Evolutionary conservation across 2,329 filamentous ascomycete species (phyloP).

Genomic region (Xylogone sp.): DNA sequence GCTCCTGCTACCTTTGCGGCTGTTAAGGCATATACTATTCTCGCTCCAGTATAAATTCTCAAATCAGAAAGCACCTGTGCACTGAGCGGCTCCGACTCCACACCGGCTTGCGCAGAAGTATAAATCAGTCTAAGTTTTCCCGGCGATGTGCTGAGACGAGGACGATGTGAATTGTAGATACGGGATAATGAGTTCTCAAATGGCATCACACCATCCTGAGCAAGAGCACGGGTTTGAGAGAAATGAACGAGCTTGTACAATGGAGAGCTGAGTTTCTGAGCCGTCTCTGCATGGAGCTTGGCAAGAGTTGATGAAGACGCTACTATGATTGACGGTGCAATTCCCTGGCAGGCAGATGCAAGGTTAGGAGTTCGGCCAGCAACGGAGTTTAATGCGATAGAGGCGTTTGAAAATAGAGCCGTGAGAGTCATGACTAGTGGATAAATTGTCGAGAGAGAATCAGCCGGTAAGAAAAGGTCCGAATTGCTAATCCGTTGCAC

Average conservation of each 20-base stretch:
- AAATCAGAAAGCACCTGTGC: slow-evolving; percentile 73
- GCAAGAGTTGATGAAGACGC: slow-evolving; percentile 71
- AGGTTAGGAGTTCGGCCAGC: slow-evolving; percentile 71
- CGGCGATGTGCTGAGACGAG: slow-evolving; percentile 55
- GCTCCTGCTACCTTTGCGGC: slow-evolving; percentile 82
- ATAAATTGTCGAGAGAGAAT: slow-evolving; percentile 76
- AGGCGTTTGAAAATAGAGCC: slow-evolving; percentile 80
- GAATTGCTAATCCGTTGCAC: slow-evolving; percentile 67
- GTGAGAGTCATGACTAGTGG: slow-evolving; percentile 75
- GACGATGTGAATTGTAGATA: slow-evolving; percentile 56
- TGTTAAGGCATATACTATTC: slow-evolving; percentile 81
- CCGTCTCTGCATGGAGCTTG: slow-evolving; percentile 61
- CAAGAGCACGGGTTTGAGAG: slow-evolving; percentile 66
- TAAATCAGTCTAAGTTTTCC: slow-evolving; percentile 80
- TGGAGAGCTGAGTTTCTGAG: slow-evolving; percentile 54
- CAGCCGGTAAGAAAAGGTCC: slow-evolving; percentile 82
- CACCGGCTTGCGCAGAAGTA: slow-evolving; percentile 68
- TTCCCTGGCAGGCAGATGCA: slow-evolving; percentile 64
- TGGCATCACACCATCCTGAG: slow-evolving; percentile 70
- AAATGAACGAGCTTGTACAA: slow-evolving; percentile 67
- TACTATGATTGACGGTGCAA: slow-evolving; percentile 80
- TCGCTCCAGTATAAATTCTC: slow-evolving; percentile 73
- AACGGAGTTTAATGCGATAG: slow-evolving; percentile 84
- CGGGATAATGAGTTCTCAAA: slow-evolving; percentile 58
- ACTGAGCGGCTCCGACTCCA: slow-evolving; percentile 59